phyloP scores from a whole-genome alignment of 495 filamentous ascomycete species.

The Penicillium cinerascens region DNA sequence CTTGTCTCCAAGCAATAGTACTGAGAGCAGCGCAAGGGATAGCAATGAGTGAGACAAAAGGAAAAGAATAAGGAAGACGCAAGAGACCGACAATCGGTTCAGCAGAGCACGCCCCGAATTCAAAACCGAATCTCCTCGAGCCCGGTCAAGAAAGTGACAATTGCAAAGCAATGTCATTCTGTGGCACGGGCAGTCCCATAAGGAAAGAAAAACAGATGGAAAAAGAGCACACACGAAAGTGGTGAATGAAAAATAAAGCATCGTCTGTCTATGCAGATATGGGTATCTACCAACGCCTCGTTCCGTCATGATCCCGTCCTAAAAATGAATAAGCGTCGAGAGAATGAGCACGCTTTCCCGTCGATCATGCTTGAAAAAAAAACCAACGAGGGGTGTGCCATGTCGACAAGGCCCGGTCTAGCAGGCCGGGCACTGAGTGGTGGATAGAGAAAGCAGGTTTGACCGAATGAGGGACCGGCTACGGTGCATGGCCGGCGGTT shows the following conservation, averaged over 20 bases:
- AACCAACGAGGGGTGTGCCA: slow-evolving; percentile 26
- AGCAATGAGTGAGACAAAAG: slow-evolving; percentile 5
- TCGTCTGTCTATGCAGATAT: slow-evolving; percentile 40
- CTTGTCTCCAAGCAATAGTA: slow-evolving; percentile 10
- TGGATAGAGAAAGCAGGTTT: slow-evolving; percentile 24
- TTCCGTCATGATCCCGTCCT: slow-evolving; percentile 45
- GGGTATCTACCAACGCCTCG: slow-evolving; percentile 53
- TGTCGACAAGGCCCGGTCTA: slow-evolving; percentile 38
- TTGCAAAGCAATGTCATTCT: slow-evolving; percentile 1
- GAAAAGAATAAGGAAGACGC: slow-evolving; percentile 17
- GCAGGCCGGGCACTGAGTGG: slow-evolving; percentile 31
- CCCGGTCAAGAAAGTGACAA: slow-evolving; percentile 5
- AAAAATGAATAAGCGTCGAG: slow-evolving; percentile 27
- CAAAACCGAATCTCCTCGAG: slow-evolving; percentile 15
- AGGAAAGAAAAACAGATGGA: slow-evolving; percentile 24
- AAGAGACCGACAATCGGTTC: slow-evolving; percentile 23
- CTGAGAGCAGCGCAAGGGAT: neutral
- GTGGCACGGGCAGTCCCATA: slow-evolving; percentile 13
- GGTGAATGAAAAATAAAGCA: slow-evolving; percentile 29
- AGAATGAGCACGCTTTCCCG: slow-evolving; percentile 25
- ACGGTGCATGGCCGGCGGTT: slow-evolving; percentile 22
- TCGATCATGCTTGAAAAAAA: slow-evolving; percentile 19
- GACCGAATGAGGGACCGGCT: slow-evolving; percentile 22
- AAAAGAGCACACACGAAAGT: slow-evolving; percentile 30
- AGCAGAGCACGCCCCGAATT: slow-evolving; percentile 12